phyloP scores from a whole-genome alignment of 2,329 filamentous ascomycete species.

The Xylariales sp. region DNA sequence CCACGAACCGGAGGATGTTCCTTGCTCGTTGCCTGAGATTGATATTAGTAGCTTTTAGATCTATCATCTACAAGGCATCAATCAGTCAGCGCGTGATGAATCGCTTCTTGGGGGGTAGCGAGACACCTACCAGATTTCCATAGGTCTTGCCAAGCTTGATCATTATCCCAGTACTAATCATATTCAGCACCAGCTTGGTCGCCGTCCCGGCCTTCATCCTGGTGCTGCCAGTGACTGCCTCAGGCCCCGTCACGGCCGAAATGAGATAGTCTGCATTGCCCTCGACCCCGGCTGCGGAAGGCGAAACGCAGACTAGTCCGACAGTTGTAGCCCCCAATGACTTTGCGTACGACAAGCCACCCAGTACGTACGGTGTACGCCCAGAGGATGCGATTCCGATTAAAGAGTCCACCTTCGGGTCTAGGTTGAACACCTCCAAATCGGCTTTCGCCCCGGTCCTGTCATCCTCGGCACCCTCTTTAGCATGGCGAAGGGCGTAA shows the following conservation, averaged over 20 bases:
- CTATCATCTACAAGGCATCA: conserved; percentile 27
- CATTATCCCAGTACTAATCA: conserved; percentile 35
- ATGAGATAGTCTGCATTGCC: conserved; percentile 34
- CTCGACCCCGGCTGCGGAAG: conserved; percentile 21
- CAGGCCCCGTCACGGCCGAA: conserved; percentile 26
- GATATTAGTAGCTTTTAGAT: conserved; percentile 33
- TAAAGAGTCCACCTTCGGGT: conserved; percentile 30
- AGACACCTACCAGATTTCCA: conserved; percentile 24
- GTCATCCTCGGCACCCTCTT: conserved; percentile 33
- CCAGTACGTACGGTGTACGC: conserved; percentile 32
- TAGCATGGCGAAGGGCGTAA: conserved; percentile 28
- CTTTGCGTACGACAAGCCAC: conserved; percentile 28
- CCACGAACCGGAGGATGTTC: conserved; percentile 28
- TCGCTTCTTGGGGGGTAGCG: background rate
- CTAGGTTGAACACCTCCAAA: conserved; percentile 17
- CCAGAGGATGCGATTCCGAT: conserved; percentile 33
- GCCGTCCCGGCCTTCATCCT: conserved; percentile 36
- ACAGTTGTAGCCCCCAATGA: conserved; percentile 24
- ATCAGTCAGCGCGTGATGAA: conserved; percentile 9
- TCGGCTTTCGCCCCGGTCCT: conserved; percentile 17
- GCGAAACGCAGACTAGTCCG: conserved; percentile 32
- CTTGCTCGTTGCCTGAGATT: conserved; percentile 34
- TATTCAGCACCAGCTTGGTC: conserved; percentile 32
- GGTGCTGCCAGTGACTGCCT: conserved; percentile 33
- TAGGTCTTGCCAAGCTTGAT: conserved; percentile 34